Conservation (phyloP, 495 filamentous ascomycete species). For the Xylaria curta region DNA sequence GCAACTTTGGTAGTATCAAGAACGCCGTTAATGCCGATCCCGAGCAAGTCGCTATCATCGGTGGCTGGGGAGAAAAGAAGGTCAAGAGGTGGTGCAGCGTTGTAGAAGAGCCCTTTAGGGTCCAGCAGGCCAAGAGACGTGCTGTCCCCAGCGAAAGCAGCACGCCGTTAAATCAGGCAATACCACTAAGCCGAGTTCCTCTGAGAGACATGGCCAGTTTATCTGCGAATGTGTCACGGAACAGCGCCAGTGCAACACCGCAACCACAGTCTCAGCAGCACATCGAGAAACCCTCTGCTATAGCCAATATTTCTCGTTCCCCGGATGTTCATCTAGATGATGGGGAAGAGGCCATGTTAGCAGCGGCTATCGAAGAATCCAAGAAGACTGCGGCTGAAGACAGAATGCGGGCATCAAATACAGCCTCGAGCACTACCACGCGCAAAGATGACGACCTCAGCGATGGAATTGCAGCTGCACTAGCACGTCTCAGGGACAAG, state of each 20-base stretch:
- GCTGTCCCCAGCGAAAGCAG: conserved; percentile 33
- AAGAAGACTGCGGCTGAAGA: conserved; percentile 35
- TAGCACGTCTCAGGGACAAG: conserved; percentile 57
- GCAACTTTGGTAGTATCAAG: conserved; percentile 84
- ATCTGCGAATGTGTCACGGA: conserved; percentile 34
- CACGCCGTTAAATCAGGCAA: conserved; percentile 40
- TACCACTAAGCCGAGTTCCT: conserved; percentile 47
- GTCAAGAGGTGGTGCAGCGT: conserved; percentile 81
- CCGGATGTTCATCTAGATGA: conserved; percentile 43
- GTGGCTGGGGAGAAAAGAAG: conserved; percentile 96
- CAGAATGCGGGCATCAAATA: conserved; percentile 27
- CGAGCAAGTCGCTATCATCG: conserved; percentile 80
- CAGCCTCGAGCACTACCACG: conserved; percentile 27
- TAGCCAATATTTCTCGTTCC: conserved; percentile 22
- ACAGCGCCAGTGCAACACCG: conserved; percentile 31
- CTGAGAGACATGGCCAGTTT: conserved; percentile 43
- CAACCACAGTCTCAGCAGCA: conserved; percentile 26
- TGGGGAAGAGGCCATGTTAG: conserved; percentile 57
- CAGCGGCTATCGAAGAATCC: conserved; percentile 52
- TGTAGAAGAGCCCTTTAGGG: conserved; percentile 83
- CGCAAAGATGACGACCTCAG: conserved; percentile 50
- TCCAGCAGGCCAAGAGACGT: conserved; percentile 67
- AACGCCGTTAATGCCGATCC: conserved; percentile 85
- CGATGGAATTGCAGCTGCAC: conserved; percentile 59
- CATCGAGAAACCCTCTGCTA: conserved; percentile 12